Evolutionary conservation across 2,329 filamentous ascomycete genomes (phyloP).

Genomic region (Botrytis cinerea): DNA sequence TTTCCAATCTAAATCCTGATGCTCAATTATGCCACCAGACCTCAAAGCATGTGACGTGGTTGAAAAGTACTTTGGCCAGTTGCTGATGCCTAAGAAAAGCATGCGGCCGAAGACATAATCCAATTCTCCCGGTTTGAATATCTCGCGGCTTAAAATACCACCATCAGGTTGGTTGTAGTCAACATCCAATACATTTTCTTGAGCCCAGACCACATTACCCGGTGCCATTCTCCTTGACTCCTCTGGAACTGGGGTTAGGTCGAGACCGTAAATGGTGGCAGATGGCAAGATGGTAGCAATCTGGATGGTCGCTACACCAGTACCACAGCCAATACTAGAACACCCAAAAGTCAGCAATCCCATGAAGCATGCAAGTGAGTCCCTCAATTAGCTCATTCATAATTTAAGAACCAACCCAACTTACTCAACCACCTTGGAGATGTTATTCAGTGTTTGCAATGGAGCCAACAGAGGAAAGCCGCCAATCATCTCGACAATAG

Average conservation of each 20-base stretch:
- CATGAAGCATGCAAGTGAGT: background rate
- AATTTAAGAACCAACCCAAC: background rate
- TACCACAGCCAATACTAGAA: constrained; percentile 14
- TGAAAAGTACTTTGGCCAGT: constrained; percentile 20
- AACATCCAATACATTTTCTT: constrained; percentile 19
- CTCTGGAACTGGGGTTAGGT: constrained; percentile 15
- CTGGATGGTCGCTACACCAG: constrained; percentile 16
- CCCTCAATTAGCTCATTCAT: background rate
- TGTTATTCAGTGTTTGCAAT: background rate
- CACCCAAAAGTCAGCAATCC: background rate
- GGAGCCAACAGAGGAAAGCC: constrained; percentile 16
- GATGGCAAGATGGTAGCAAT: constrained; percentile 19
- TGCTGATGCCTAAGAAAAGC: constrained; percentile 21
- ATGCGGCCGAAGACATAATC: constrained; percentile 22
- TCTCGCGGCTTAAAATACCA: constrained; percentile 10
- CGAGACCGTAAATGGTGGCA: constrained; percentile 18
- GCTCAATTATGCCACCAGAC: constrained; percentile 20
- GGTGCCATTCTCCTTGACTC: background rate
- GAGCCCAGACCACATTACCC: constrained; percentile 14
- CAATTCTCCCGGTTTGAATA: background rate
- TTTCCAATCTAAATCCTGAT: constrained; percentile 24
- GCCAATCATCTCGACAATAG: constrained; percentile 23
- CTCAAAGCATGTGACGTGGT: constrained; percentile 2
- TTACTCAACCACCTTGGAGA: constrained; percentile 16
- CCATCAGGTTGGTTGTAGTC: background rate